A percentile compares a stretch with the other conserved stretches of the same genome.
Conservation (phyloP, 768 basidiomycete genomes). For the Coprinellus micaceus region DNA sequence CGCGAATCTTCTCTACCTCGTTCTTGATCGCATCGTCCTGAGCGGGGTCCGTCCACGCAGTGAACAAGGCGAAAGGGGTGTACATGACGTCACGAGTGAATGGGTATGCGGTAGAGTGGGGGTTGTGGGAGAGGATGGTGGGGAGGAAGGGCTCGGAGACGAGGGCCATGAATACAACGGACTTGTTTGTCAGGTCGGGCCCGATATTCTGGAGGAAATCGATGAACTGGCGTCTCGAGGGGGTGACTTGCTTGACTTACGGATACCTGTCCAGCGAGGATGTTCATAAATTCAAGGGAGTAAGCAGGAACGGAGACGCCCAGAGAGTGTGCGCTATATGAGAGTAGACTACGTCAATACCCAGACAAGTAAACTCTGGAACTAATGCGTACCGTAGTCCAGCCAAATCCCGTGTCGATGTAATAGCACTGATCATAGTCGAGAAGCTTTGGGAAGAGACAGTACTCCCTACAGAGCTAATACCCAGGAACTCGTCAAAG, state of each 20-base stretch:
- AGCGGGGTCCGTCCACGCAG: conserved; percentile 38
- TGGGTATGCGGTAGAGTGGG: conserved; percentile 45
- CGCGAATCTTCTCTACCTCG: conserved; percentile 36
- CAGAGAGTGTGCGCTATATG: conserved; percentile 34
- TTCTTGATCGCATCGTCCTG: conserved; percentile 40
- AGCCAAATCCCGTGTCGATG: conserved; percentile 33
- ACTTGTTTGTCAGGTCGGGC: conserved; percentile 21
- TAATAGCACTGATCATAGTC: conserved; percentile 17
- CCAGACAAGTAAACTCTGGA: too few relatives aligned
- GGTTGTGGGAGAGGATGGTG: conserved; percentile 33
- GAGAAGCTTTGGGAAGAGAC: background rate
- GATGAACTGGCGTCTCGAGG: conserved; percentile 10
- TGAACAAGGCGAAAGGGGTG: conserved; percentile 45
- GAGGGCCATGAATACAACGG: conserved; percentile 37
- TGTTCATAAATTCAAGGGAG: conserved; percentile 33
- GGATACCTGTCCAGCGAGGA: too few relatives aligned
- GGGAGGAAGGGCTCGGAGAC: conserved; percentile 51
- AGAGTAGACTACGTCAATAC: too few relatives aligned
- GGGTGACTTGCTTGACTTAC: conserved; percentile 42
- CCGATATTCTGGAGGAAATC: conserved; percentile 41
- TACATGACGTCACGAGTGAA: conserved; percentile 34
- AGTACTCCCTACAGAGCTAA: conserved; percentile 25
- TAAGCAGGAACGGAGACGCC: conserved; percentile 40
- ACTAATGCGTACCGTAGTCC: too few relatives aligned
- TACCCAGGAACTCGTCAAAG: conserved; percentile 49